phyloP scores from a whole-genome alignment of 2,329 filamentous ascomycete species.

The Thielaviopsis euricoi region DNA sequence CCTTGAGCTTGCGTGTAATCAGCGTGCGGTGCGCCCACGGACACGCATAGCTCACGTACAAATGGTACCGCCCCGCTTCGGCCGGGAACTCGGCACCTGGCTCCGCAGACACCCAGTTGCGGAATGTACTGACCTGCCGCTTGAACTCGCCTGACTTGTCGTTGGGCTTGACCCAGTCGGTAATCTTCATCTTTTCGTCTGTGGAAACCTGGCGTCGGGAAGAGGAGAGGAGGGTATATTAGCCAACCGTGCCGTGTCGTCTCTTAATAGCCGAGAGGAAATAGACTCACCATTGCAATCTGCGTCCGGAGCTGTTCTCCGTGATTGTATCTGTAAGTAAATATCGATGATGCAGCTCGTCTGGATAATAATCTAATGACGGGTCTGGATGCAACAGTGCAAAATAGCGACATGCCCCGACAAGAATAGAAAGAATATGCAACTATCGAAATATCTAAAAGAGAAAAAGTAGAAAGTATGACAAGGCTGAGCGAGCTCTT shows the following conservation, averaged over 20 bases:
- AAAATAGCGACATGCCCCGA: too few species aligned
- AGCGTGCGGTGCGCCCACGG: conserved; percentile 85
- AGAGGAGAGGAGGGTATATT: too few species aligned
- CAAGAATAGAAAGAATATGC: too few species aligned
- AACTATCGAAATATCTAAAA: too few species aligned
- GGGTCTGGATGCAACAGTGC: not conserved
- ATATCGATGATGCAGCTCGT: not conserved
- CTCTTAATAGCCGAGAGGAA: too few species aligned
- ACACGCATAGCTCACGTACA: conserved; percentile 89
- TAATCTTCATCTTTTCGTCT: conserved; percentile 31
- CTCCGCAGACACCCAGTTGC: conserved; percentile 60
- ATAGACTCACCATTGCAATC: not conserved
- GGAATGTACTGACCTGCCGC: conserved; percentile 67
- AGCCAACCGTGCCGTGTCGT: too few species aligned
- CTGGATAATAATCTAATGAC: not conserved
- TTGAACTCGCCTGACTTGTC: conserved; percentile 87
- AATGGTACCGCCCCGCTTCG: conserved; percentile 81
- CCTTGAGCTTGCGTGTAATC: conserved; percentile 81
- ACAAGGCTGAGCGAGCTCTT: not conserved
- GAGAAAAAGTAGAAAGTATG: too few species aligned
- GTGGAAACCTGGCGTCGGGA: not conserved
- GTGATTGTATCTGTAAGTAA: too few species aligned
- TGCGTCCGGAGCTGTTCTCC: not conserved
- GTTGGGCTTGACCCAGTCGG: conserved; percentile 64
- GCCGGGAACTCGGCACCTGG: conserved; percentile 60